phyloP scores from a whole-genome alignment of 768 basidiomycete genomes.

The Hysterangium stoloniferum region DNA sequence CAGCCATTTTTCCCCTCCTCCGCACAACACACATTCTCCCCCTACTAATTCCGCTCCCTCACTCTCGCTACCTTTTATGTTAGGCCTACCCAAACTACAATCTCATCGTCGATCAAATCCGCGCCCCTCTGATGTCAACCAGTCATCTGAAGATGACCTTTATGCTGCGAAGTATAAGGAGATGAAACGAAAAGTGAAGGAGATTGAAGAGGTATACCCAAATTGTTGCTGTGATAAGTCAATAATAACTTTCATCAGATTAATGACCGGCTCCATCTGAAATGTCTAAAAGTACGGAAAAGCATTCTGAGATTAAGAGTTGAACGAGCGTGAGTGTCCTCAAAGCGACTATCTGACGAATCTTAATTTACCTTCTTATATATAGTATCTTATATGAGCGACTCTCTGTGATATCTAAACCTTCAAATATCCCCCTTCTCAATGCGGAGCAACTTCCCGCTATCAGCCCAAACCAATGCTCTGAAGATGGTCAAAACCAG shows the following conservation, averaged over 20 bases:
- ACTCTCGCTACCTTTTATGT: background rate
- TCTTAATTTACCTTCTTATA: background rate
- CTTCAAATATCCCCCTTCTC: background rate
- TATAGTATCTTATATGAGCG: conserved; percentile 8
- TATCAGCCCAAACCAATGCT: background rate
- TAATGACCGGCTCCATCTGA: conserved; percentile 82
- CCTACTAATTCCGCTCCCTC: background rate
- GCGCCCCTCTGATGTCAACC: conserved; percentile 21
- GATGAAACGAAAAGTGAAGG: conserved; percentile 79
- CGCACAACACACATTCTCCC: background rate
- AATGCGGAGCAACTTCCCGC: no score
- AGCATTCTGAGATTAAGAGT: conserved; percentile 82
- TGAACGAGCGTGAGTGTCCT: conserved; percentile 69
- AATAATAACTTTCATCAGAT: conserved; percentile 40
- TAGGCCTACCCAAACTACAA: background rate
- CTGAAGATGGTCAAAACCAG: background rate
- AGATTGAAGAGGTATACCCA: conserved; percentile 62
- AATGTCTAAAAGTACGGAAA: conserved; percentile 70
- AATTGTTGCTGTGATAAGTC: background rate
- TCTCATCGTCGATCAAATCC: conserved; percentile 2
- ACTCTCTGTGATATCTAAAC: background rate
- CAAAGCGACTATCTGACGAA: no score
- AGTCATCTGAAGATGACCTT: conserved; percentile 69
- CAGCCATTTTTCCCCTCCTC: background rate
- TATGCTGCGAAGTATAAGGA: conserved; percentile 87